Percentiles rank a stretch among this genome's conserved stretches.
Evolutionary conservation across 2,329 filamentous ascomycete genomes (phyloP).

Genomic region (Alternaria ethzedia): DNA sequence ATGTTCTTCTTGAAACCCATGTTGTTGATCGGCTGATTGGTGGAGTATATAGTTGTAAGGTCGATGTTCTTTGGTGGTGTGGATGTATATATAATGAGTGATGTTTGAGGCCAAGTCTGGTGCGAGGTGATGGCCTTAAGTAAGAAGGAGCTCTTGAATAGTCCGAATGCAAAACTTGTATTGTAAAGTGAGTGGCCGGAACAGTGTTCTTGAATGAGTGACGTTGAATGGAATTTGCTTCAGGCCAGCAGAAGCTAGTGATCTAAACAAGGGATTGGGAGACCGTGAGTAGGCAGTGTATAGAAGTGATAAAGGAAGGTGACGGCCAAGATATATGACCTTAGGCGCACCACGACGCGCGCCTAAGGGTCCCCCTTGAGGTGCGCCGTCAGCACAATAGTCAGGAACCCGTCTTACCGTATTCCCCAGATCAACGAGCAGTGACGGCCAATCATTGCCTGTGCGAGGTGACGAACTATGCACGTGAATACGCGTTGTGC

Average conservation of each 20-base stretch:
- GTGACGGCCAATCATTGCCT: slow-evolving; percentile 19
- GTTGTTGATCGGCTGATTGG: slow-evolving; percentile 15
- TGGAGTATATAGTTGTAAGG: background rate
- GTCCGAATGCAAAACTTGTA: background rate
- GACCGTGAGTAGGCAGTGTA: slow-evolving; percentile 21
- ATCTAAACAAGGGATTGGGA: slow-evolving; percentile 16
- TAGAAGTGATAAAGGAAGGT: slow-evolving; percentile 1
- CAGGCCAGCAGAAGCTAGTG: slow-evolving; percentile 18
- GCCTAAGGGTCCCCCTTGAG: slow-evolving; percentile 7
- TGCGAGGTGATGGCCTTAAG: background rate
- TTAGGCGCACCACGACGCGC: background rate
- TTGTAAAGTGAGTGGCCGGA: background rate
- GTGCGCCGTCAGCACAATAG: background rate
- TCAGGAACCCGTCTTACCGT: background rate
- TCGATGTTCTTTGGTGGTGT: background rate
- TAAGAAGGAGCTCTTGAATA: background rate
- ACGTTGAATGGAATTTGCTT: slow-evolving; percentile 13
- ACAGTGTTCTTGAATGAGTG: slow-evolving; percentile 9
- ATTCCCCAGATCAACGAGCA: background rate
- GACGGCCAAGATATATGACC: slow-evolving; percentile 15
- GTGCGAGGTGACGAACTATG: background rate
- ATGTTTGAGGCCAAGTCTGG: background rate
- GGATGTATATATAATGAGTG: background rate
- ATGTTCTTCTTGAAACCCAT: slow-evolving; percentile 35
- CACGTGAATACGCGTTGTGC: slow-evolving; percentile 18